phyloP scores from a whole-genome alignment of 306 rosid genomes.

The Gastrolobium bilobum region DNA sequence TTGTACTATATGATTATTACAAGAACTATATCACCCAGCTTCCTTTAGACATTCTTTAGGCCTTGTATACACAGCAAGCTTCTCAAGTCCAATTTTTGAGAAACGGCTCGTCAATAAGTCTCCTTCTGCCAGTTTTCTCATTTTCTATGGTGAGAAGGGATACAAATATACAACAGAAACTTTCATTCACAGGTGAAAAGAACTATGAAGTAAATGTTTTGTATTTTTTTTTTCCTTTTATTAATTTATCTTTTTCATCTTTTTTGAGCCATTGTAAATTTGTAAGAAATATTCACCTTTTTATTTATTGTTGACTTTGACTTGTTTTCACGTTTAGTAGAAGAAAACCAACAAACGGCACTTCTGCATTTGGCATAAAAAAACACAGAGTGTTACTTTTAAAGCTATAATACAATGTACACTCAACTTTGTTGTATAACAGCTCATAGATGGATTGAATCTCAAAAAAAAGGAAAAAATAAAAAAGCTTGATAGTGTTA shows the following conservation, averaged over 20 bases:
- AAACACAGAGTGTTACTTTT: neutral
- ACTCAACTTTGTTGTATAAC: neutral
- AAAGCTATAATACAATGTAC: neutral
- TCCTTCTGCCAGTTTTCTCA: conserved; percentile 36
- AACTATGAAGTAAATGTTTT: conserved; percentile 39
- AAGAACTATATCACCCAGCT: conserved; percentile 13
- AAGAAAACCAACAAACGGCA: conserved; percentile 9
- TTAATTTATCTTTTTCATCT: conserved; percentile 31
- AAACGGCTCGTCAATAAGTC: conserved; percentile 23
- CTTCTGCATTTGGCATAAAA: neutral
- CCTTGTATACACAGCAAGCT: conserved; percentile 21
- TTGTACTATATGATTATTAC: conserved; percentile 17
- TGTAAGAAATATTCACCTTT: conserved; percentile 40
- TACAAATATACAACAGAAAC: conserved; percentile 29
- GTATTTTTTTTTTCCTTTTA: neutral
- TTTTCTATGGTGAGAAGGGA: conserved; percentile 22
- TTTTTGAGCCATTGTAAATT: conserved; percentile 46
- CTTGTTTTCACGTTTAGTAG: neutral
- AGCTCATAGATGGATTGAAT: neutral
- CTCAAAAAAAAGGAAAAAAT: too few species aligned
- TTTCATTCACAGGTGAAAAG: conserved; percentile 1
- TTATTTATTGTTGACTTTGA: neutral
- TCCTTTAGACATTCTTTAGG: conserved; percentile 11
- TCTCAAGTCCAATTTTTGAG: conserved; percentile 32
- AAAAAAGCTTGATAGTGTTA: too few species aligned